Evolutionary conservation across 495 filamentous ascomycete genomes (phyloP), one percentile per base, ranked within the genome.

Genomic region (Chaetomidium leptoderma): DNA sequence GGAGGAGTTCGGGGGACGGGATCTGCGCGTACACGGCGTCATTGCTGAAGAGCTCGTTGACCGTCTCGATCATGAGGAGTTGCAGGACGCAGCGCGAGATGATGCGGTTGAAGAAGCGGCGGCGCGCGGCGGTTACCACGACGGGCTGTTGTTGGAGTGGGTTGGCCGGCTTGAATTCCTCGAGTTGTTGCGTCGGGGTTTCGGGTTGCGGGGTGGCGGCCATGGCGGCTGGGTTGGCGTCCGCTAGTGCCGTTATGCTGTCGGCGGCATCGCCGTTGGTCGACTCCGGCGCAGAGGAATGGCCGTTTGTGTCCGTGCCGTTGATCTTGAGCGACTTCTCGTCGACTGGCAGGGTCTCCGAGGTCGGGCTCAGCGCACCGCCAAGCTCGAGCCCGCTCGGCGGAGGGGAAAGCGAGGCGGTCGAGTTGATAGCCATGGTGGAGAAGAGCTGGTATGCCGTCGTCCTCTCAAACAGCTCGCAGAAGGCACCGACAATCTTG

Each of bases 71-170:
- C 90, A 97, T 97, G 51, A 99, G 84, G 4, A 99, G 79, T 68
- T 97, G 95, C 14, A 99, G 78, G 11, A 99, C 95, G 71, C 93
- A 99, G 63, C 92, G 92, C n/a, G 90, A 95, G 72, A 99, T 99
- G 69, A 99, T 99, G 63, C 92, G 88, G 71, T 97, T 99, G 80
- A 99, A 99, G 73, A 96, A 96, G 24, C 90, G 87, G n/a, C 95
- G 84, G 26, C 95, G 86, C 2, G 92, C 90, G 3, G 90, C 89
- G 7, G 93, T 97, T 11, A 99, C 91, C 2, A 91, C 87, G 30
- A 96, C 81, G 0, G 93, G 90, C 51, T 96, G 90, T 66, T 92
- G 90, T 66, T 89, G 87, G 9, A 91, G 77, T 6, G 77, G 76
- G 43, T 82, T 82, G 57, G 82, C 81, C 17, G 89, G 90, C 39